Percentiles rank a stretch among this genome's conserved stretches.
phyloP scores from a whole-genome alignment of 139 green algal species.

The Micractinium sp. region DNA sequence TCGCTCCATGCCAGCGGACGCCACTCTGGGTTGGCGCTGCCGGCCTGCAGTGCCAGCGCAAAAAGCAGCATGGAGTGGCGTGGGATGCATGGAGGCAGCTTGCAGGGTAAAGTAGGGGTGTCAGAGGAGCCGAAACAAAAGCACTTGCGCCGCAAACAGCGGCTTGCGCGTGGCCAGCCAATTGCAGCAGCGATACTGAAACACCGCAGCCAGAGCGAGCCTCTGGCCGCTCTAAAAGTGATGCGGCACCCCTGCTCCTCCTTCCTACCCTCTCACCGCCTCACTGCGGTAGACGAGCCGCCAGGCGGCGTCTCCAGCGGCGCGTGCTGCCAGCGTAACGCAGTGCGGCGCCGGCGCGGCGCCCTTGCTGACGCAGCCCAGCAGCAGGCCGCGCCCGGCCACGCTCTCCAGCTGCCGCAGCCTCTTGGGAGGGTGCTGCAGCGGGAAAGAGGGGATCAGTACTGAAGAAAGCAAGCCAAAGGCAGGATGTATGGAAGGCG shows the following conservation, averaged over 20 bases:
- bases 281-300: constrained; percentile 29
- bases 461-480: not conserved
- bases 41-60: not conserved
- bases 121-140: not conserved
- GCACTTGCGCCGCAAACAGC: not conserved
- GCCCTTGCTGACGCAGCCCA: not conserved
- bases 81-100: not conserved
- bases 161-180: not conserved
- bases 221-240: not conserved
- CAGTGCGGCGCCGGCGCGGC: not conserved
- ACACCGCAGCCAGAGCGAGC: too few species aligned
- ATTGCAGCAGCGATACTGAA: too few species aligned
- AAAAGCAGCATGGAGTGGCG: not conserved
- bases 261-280: constrained; percentile 2
- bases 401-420: constrained; percentile 30
- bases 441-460: not conserved
- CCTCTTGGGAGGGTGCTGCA: not conserved
- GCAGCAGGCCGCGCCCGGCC: constrained; percentile 5
- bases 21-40: constrained; percentile 24
- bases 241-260: not conserved
- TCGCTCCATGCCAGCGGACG: constrained; percentile 8
- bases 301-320: not conserved
- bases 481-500: not conserved
- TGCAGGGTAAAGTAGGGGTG: not conserved
- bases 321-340: not conserved